These are phyloP conservation scores for Pichia heedii DNA, from an alignment of 805 yeast genomes.

Conservation along the genomic window DNA sequence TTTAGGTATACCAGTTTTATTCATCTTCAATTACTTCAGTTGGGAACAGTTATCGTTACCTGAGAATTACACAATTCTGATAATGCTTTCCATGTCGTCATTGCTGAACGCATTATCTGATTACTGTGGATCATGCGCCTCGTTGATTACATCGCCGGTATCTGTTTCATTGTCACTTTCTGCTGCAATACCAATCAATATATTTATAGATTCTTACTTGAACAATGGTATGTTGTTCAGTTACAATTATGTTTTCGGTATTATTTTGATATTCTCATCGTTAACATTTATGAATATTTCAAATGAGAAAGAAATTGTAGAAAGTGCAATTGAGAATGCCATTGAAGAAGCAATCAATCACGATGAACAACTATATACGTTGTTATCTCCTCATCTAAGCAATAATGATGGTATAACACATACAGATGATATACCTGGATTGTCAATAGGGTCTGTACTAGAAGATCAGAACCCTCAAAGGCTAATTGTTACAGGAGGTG, in stretches of 20 bases:
- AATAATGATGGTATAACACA: background rate
- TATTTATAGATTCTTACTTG: conserved; percentile 35
- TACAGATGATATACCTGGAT: conserved; percentile 15
- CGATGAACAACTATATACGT: conserved; percentile 38
- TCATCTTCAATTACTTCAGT: conserved; percentile 28
- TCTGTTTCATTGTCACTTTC: conserved; percentile 43
- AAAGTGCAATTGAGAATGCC: conserved; percentile 39
- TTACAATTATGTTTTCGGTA: conserved; percentile 35
- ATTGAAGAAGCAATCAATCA: conserved; percentile 38
- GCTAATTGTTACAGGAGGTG: conserved; percentile 27
- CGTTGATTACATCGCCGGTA: conserved; percentile 45
- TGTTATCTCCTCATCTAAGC: conserved; percentile 34
- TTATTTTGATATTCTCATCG: conserved; percentile 37
- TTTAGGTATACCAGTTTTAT: conserved; percentile 32
- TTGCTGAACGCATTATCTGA: conserved; percentile 41
- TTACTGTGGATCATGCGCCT: conserved; percentile 40
- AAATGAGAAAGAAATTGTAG: conserved; percentile 36
- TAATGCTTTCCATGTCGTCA: conserved; percentile 33
- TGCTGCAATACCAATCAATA: conserved; percentile 43
- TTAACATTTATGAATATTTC: conserved; percentile 39
- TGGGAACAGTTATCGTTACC: conserved; percentile 36
- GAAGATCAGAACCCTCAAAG: conserved; percentile 10
- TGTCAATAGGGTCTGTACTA: conserved; percentile 14
- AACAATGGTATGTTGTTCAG: conserved; percentile 28
- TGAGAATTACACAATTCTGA: conserved; percentile 27